Base-by-base conservation (phyloP, 176 grass and related monocot genomes). In the Neostapfia colusana region DNA sequence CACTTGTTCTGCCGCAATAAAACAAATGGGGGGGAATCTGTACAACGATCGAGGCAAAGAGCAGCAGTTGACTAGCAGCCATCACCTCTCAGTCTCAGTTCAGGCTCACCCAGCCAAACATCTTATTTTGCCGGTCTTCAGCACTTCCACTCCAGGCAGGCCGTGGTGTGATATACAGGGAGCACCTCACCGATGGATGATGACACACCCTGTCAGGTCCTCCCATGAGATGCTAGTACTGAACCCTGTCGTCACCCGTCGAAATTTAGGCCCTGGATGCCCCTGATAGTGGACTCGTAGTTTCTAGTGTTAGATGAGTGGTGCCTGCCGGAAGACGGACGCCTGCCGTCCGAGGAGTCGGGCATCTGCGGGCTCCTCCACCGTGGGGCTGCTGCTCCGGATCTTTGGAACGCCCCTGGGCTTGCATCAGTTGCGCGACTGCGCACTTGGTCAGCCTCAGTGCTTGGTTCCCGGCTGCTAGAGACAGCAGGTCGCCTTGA, bases 401-500 rank as follows among this genome's bases (percentile, higher is more conserved):
- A 57, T 76, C 84, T 83, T 51, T 79, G 86, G 40, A 97, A 97
- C 24, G 81, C 72, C 14, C 90, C 85, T 4, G 89, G 80, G 64
- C 90, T 91, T 77, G 86, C 94, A 5, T 80, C 88, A 39, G 90
- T 68, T 12, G 83, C 83, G 75, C 73, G 82, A 65, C 54, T 90
- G 23, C 69, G 81, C 4, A 62, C 63, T 59, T 76, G 81, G 64
- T 85, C 89, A 3, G 69, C 75, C 8, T 91, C 79, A 42, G 34
- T 88, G 68, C 73, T 82, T 31, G 56, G 71, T 28, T 88, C 87
- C 67, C 85, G 82, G 70, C 91, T 81, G 53, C 86, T 93, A 77
- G 91, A 98, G 82, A 88, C 91, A 91, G 67, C 95, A 94, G 95
- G 91, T 56, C 91, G 89, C 87, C 95, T 98, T 84, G 95, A 98